Evolutionary conservation across 352 stramenopile genomes (phyloP).

Genomic region (Globisporangium perplexum): DNA sequence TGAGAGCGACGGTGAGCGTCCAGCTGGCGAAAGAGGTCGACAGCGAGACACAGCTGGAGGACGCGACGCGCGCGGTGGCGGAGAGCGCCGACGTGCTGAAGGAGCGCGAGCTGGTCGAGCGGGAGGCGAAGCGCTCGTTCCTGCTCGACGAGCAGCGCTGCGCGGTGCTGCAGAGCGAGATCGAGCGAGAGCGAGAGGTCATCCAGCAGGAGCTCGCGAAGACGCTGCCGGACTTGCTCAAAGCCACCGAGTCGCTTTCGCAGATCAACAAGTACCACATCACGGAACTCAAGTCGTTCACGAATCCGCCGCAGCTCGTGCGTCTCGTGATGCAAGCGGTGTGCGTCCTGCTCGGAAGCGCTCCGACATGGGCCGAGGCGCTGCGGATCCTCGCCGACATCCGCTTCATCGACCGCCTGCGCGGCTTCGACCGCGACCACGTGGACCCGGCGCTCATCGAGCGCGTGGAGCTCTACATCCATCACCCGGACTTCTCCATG

Average conservation of each 20-base stretch:
- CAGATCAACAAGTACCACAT: slow-evolving; percentile 82
- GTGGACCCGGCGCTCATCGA: slow-evolving; percentile 41
- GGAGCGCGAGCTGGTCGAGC: slow-evolving; percentile 31
- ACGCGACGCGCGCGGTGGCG: slow-evolving; percentile 25
- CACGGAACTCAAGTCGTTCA: slow-evolving; percentile 77
- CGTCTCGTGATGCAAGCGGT: slow-evolving; percentile 75
- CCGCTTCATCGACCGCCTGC: slow-evolving; percentile 54
- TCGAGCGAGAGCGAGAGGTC: slow-evolving; percentile 43
- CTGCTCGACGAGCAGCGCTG: slow-evolving; percentile 55
- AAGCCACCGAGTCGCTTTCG: slow-evolving; percentile 50
- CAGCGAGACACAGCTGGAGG: slow-evolving; percentile 23
- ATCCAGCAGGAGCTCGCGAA: slow-evolving; percentile 59
- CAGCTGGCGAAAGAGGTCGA: slow-evolving; percentile 27
- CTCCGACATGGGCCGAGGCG: slow-evolving; percentile 62
- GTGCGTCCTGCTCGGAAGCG: slow-evolving; percentile 48
- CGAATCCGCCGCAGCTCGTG: slow-evolving; percentile 60
- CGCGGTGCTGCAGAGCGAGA: slow-evolving; percentile 40
- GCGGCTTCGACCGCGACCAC: slow-evolving; percentile 50
- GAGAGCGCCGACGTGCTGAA: slow-evolving; percentile 20
- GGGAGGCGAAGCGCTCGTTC: slow-evolving; percentile 37
- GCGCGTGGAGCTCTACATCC: slow-evolving; percentile 48
- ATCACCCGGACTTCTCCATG: slow-evolving; percentile 72
- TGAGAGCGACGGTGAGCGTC: background rate
- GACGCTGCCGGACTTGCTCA: slow-evolving; percentile 48
- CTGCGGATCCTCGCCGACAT: slow-evolving; percentile 65